A percentile compares a stretch with the other conserved stretches of the same genome.
Evolutionary conservation across 1,284 basidiomycete genomes (phyloP).

Genomic region (Sporisorium exsertum): DNA sequence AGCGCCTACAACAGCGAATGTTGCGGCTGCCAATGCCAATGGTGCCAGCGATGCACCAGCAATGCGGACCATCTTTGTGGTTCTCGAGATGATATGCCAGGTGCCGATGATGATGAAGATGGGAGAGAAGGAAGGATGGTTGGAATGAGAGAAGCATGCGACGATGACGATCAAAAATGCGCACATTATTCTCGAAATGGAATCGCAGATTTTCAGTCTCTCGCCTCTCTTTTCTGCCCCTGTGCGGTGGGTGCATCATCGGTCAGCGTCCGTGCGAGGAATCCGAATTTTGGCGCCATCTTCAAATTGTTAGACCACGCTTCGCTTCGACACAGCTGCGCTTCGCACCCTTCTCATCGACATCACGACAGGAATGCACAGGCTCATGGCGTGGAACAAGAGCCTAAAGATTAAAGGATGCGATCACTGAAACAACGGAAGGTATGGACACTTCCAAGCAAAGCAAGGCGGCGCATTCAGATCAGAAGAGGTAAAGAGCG

Average conservation of each 20-base stretch:
- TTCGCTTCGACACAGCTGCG: neutral
- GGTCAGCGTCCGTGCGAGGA: conserved; percentile 18
- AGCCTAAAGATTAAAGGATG: neutral
- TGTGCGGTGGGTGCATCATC: neutral
- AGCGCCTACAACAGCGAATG: conserved; percentile 10
- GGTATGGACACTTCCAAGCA: conserved; percentile 14
- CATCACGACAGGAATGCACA: neutral
- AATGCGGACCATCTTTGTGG: conserved; percentile 35
- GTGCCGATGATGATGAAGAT: neutral
- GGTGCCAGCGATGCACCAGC: conserved; percentile 14
- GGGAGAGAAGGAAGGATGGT: neutral
- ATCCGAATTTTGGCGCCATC: neutral
- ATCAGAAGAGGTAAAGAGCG: neutral
- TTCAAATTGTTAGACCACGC: conserved; percentile 6
- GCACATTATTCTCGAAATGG: neutral
- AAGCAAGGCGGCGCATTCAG: neutral
- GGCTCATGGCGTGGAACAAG: neutral
- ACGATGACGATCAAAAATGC: conserved; percentile 18
- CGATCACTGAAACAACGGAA: conserved; percentile 6
- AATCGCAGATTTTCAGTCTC: neutral
- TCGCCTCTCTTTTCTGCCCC: neutral
- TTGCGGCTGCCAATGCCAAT: conserved; percentile 20
- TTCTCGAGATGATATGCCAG: neutral
- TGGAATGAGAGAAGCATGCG: neutral
- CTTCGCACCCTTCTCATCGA: too few relatives aligned